Base-by-base conservation (phyloP, 1,284 basidiomycete genomes). In the Cryptococcus depauperatus region DNA sequence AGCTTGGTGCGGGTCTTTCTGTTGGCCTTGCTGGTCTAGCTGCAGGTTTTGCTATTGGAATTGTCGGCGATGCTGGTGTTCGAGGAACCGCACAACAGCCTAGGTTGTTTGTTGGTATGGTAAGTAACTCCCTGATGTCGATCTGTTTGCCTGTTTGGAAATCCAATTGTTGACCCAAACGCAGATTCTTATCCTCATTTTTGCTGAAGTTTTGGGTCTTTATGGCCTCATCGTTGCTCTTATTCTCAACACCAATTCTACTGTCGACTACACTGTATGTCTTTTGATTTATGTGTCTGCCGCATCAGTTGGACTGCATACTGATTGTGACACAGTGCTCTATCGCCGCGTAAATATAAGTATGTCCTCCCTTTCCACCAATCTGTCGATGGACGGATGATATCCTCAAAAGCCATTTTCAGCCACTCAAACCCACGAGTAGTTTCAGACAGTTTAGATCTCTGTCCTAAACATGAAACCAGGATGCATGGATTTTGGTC, bases 11-110 rank as follows among this genome's bases (percentile, higher is more conserved):
- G 16, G 88, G 88, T 67, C 78, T 91, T 35, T 81, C 84, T 2
- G 86, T 89, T 66, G 88, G 88, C 59, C 78, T 91, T 39, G 82
- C 88, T 27, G 88, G 88, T 75, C 78, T 92, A 32, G 86, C 88
- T 14, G 88, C 88, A 44, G 89, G 88, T 40, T 89, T 88, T 66
- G 88, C 88, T 14, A 89, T 92, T 60, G 88, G 92, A 54, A 87
- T 96, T 64, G 92, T 97, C 48, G 90, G 93, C 70, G 89, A 97
- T 68, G 86, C 92, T 52, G 88, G 89, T 77, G 88, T 91, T 33
- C 77, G 89, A 50, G 85, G 85, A 47, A 88, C 85, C 49, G 84
- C 85, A 44, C 85, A 93, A 69, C 90, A 96, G 74, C 87, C 89
- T 37, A 78, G 88, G 64, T 76, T 97, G 54, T 97, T 90, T 73